Base-by-base conservation (phyloP, 2,329 filamentous ascomycete species). In the Daldinia sp. region DNA sequence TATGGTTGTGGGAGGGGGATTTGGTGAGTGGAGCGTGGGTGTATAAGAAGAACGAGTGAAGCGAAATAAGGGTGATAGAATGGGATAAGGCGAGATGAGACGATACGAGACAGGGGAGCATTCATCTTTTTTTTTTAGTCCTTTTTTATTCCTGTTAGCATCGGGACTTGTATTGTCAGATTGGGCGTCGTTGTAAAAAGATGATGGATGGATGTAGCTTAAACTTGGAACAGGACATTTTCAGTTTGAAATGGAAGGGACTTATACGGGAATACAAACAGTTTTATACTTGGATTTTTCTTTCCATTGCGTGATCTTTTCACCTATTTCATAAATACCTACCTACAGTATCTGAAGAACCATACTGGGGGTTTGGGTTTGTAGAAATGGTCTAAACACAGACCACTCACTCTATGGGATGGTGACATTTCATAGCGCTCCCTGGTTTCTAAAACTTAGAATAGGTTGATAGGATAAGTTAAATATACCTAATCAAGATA, bases 161-260 rank as follows among this genome's bases (percentile, higher is more conserved):
- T n/a, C n/a, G n/a, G n/a, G n/a, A 10, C 9, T 30, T 30, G 27
- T 15, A 30, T 47, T 4, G 43, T 29, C 23, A 19, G 13, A 17
- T 47, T 11, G 30, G 58, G 58, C 58, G 53, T 57, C 37, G 47
- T 15, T 57, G n/a, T 41, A 47, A 62, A 29, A 58, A 48, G 39
- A 52, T 61, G 15, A 32, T n/a, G 13, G 51, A 41, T n/a, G 37
- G 29, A 34, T 32, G 35, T 55, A 43, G 29, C 45, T 56, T 23
- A 35, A n/a, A 35, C 8, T 51, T 43, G 45, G 30, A 51, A 37
- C 11, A 45, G 13, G 39, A 21, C 8, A 27, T 37, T 9, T 52
- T 9, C 53, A 58, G 15, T 35, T 49, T n/a, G 23, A 34, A 49
- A 4, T 3, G 15, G 47, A 50, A n/a, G 25, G 23, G 11, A 50